Evolutionary conservation across 176 grass and related monocot genomes (phyloP).

Genomic region (Eragrostis curvula): DNA sequence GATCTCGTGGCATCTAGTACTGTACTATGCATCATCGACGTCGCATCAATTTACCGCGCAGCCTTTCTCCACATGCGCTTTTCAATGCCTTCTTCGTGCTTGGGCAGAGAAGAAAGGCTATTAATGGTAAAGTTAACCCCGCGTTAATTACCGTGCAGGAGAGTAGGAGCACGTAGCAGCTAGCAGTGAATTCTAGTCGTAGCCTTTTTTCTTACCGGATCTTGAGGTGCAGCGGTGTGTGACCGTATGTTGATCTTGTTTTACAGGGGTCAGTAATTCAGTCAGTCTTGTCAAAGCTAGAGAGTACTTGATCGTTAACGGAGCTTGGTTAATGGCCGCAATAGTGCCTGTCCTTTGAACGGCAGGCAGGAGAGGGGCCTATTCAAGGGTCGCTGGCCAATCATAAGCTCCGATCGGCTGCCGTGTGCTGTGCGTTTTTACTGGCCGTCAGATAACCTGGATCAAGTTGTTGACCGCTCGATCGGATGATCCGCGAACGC

Average conservation of each 20-base stretch:
- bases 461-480: not conserved
- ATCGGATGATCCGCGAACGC: not conserved
- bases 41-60: not conserved
- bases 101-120: not conserved
- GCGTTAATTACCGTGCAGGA: slow-evolving; percentile 1
- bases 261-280: not conserved
- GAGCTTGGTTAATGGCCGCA: slow-evolving; percentile 15
- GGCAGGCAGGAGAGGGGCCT: not conserved
- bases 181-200: not conserved
- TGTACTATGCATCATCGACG: not conserved
- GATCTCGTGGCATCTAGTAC: not conserved
- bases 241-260: slow-evolving; percentile 5
- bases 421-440: not conserved
- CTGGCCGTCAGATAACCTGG: not conserved
- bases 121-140: slow-evolving; percentile 14
- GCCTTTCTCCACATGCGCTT: slow-evolving; percentile 1
- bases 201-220: not conserved
- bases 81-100: not conserved
- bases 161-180: slow-evolving; percentile 23
- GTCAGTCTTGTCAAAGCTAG: not conserved
- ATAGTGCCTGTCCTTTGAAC: slow-evolving; percentile 1
- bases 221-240: not conserved
- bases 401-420: not conserved
- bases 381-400: not conserved
- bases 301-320: not conserved